These are phyloP conservation scores for Flaveria trinervia DNA, from an alignment of 129 eudicot genomes.

Conservation along the genomic window DNA sequence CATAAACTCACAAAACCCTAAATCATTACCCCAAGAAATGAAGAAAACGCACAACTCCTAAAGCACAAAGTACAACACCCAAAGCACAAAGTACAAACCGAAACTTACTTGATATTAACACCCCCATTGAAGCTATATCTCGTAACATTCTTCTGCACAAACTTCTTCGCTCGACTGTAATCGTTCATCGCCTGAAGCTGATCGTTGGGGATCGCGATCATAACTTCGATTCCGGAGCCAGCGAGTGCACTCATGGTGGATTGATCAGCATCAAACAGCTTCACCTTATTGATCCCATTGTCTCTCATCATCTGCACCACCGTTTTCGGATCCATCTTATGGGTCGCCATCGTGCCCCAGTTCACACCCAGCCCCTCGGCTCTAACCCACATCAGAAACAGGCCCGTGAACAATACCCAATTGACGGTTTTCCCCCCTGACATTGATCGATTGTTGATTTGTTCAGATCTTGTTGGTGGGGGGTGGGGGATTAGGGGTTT, in stretches of 20 bases:
- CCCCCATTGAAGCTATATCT: conserved; percentile 76
- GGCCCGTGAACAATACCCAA: conserved; percentile 21
- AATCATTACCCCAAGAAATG: not conserved
- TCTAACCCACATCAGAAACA: not conserved
- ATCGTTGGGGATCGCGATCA: conserved; percentile 95
- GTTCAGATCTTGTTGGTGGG: too few species aligned
- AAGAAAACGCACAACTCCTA: not conserved
- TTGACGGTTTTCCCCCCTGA: conserved; percentile 16
- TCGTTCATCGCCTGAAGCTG: conserved; percentile 64
- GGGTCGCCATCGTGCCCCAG: conserved; percentile 93
- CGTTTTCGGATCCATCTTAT: conserved; percentile 65
- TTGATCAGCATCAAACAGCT: conserved; percentile 77
- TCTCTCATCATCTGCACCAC: conserved; percentile 84
- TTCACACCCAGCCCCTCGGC: conserved; percentile 81
- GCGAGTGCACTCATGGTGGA: conserved; percentile 79
- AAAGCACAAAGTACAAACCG: conserved; percentile 17
- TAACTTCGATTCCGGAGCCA: conserved; percentile 76
- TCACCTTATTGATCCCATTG: conserved; percentile 78
- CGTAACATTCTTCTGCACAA: conserved; percentile 72
- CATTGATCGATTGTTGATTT: conserved; percentile 9
- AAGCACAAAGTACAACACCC: not conserved
- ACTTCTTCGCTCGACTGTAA: conserved; percentile 67
- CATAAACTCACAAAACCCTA: conserved; percentile 3
- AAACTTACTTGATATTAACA: conserved; percentile 76
- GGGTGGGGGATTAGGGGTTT: conserved; percentile 10